These are phyloP conservation scores for Penicillium verrucosum DNA, from an alignment of 2,329 filamentous ascomycete species.

Conservation along the genomic window DNA sequence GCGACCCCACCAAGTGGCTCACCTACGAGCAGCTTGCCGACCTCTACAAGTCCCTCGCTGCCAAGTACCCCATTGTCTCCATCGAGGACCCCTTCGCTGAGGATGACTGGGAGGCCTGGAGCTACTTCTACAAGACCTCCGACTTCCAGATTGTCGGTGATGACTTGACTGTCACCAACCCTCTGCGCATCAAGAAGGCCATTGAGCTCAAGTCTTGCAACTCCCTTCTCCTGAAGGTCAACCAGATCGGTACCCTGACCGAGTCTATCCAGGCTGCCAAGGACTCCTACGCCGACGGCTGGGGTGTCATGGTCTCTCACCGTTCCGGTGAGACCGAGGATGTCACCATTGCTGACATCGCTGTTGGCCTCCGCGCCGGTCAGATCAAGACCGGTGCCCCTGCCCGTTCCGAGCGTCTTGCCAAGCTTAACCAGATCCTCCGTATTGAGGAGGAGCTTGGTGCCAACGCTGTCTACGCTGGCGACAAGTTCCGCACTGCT, in stretches of 20 bases:
- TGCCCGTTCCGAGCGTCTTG: slow-evolving; percentile 92
- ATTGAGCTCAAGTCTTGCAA: slow-evolving; percentile 99
- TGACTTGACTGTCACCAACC: slow-evolving; percentile 99
- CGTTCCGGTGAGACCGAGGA: slow-evolving; percentile 99
- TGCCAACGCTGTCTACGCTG: slow-evolving; percentile 85
- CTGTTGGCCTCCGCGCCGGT: slow-evolving; percentile 90
- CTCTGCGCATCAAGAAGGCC: slow-evolving; percentile 97
- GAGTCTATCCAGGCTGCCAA: slow-evolving; percentile 99
- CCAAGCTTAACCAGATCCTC: slow-evolving; percentile 99
- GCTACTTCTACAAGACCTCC: slow-evolving; percentile 99
- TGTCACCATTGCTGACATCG: slow-evolving; percentile 97
- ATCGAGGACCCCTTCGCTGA: slow-evolving; percentile 99
- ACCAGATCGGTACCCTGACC: slow-evolving; percentile 98
- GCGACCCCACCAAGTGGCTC: slow-evolving; percentile 94
- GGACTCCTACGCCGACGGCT: slow-evolving; percentile 91
- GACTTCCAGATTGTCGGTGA: slow-evolving; percentile 98
- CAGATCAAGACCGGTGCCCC: slow-evolving; percentile 99
- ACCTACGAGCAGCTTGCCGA: slow-evolving; percentile 96
- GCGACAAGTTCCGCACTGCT: slow-evolving; percentile 83
- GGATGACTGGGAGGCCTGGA: slow-evolving; percentile 99
- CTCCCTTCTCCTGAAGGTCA: slow-evolving; percentile 97
- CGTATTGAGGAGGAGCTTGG: slow-evolving; percentile 99
- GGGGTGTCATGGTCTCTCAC: slow-evolving; percentile 99
- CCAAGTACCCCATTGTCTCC: slow-evolving; percentile 97
- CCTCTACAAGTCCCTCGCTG: slow-evolving; percentile 79